Conservation (phyloP, 331 rosid genomes). For the Malus hybrid region DNA sequence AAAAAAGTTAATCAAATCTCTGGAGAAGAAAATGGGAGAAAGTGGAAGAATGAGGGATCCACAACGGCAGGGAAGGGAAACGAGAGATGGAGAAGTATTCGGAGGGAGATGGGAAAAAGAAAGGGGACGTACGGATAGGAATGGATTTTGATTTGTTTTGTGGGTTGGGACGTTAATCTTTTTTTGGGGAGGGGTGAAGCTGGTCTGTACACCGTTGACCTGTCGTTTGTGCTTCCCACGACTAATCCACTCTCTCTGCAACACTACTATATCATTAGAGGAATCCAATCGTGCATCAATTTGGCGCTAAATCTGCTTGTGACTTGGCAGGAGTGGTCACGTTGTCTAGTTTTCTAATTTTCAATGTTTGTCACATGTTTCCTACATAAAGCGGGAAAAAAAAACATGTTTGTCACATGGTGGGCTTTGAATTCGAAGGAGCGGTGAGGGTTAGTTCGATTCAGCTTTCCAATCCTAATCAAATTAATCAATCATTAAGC, state of each 20-base stretch:
- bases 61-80: not conserved
- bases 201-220: conserved; percentile 15
- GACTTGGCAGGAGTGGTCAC: not conserved
- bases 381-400: not conserved
- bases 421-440: not conserved
- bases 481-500: no score
- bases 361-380: not conserved
- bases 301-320: not conserved
- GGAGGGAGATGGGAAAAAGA: not conserved
- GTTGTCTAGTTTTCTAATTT: not conserved
- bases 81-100: not conserved
- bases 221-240: conserved; percentile 23
- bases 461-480: not conserved
- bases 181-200: conserved; percentile 2
- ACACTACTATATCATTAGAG: no score
- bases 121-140: not conserved
- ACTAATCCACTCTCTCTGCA: not conserved
- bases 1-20: no score
- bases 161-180: not conserved
- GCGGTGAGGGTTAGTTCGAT: not conserved
- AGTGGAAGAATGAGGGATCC: not conserved
- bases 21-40: not conserved
- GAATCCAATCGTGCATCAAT: conserved; percentile 5
- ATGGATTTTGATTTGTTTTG: not conserved
- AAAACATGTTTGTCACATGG: not conserved